Base-by-base conservation (phyloP, 495 filamentous ascomycete genomes). In the Daldinia decipiens region DNA sequence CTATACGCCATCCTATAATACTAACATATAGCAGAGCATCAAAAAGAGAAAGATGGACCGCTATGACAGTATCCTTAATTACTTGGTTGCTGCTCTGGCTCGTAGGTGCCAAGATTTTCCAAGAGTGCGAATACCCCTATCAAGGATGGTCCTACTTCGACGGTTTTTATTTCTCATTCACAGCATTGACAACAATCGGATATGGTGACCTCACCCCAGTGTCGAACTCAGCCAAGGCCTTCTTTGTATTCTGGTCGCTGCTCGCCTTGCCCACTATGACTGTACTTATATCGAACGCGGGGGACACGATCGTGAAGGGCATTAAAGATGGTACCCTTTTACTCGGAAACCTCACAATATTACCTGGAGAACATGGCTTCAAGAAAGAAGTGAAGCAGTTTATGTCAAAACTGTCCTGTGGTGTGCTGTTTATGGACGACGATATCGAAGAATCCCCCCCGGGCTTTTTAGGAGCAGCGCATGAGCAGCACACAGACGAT, bases 241-340 rank as follows among this genome's bases (percentile, higher is more conserved):
- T 96, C 74, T 97, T 95, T 79, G 91, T 98, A 7, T 88, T 97
- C 67, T 98, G 94, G 94, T 91, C 91, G 24, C 79, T 97, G 3
- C 85, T 97, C 3, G 92, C 93, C 2, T 81, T 97, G 1, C 94
- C 94, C 1, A 88, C 90, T 3, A 86, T 94, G 74, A 97, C 94
- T 0, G 89, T 95, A 40, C 83, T 97, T 29, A 95, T 97, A 64
- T 90, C 87, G 39, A 92, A 94, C 68, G 93, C 95, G 70, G 90
- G 91, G 7, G 89, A 92, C 72, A 94, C 90, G 0, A 85, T 97
- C 40, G 86, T 97, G 45, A 90, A 90, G 65, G 80, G 79, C 1
- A 83, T 97, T 59, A 83, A 86, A 29, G 90, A 96, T 51, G 64
- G 86, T 0, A 94, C 92, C 0, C 80, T 93, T 27, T 87, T 87